Percentiles rank a stretch among this genome's conserved stretches.
Evolutionary conservation across 345 rosid genomes (phyloP).

Genomic region (Citropsis articulata): DNA sequence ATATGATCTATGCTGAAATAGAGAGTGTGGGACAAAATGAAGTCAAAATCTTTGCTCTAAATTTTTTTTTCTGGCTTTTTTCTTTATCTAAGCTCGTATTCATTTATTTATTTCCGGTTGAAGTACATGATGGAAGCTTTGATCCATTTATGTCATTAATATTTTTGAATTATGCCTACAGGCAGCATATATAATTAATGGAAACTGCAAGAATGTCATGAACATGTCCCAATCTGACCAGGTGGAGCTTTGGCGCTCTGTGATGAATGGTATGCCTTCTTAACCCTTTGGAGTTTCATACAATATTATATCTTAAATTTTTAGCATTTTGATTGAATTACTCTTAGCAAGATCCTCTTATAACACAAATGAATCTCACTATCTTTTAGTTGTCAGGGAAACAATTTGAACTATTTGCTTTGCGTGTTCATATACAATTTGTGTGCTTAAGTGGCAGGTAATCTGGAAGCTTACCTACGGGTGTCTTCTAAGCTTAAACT

Average conservation of each 20-base stretch:
- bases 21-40: background rate
- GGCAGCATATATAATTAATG: conserved; percentile 91
- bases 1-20: background rate
- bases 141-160: conserved; percentile 5
- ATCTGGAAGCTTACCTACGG: conserved; percentile 65
- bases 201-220: conserved; percentile 96
- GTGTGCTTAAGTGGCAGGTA: conserved; percentile 46
- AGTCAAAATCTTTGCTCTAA: background rate
- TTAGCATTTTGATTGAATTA: background rate
- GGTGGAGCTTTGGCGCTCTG: conserved; percentile 76
- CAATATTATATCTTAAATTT: background rate
- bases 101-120: background rate
- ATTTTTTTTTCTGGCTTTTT: background rate
- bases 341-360: background rate
- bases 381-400: background rate
- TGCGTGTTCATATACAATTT: conserved; percentile 4
- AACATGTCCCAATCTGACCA: conserved; percentile 94
- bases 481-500: conserved; percentile 84
- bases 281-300: conserved; percentile 1
- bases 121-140: background rate
- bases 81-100: background rate
- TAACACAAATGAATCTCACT: background rate
- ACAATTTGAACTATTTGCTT: background rate
- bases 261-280: conserved; percentile 64
- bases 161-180: conserved; percentile 32